A percentile compares a stretch with the other conserved stretches of the same genome.
These are phyloP conservation scores for Teratosphaeria nubilosa DNA, from an alignment of 2,329 filamentous ascomycete species.

Conservation along the genomic window DNA sequence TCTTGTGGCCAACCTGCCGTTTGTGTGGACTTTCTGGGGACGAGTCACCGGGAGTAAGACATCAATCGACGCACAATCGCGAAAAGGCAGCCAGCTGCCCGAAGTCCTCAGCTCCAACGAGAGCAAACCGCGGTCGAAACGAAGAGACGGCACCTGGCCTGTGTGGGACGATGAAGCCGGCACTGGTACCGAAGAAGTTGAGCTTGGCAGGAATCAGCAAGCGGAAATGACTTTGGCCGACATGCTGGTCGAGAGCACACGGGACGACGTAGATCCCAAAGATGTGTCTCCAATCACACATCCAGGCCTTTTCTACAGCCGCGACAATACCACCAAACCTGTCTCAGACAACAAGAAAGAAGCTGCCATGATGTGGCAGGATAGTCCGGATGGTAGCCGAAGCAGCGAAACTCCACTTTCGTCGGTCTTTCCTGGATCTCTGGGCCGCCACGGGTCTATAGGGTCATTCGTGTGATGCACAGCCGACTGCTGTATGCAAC, in stretches of 20 bases:
- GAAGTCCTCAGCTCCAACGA: neutral
- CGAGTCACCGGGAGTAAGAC: slow-evolving; percentile 24
- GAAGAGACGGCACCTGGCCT: neutral
- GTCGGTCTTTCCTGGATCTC: slow-evolving; percentile 2
- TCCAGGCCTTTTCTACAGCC: slow-evolving; percentile 10
- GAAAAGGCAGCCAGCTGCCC: neutral
- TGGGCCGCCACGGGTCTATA: slow-evolving; percentile 3
- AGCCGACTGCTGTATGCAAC: neutral
- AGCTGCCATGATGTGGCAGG: slow-evolving; percentile 1
- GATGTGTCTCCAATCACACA: slow-evolving; percentile 9
- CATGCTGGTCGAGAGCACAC: slow-evolving; percentile 7
- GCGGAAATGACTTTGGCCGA: slow-evolving; percentile 9
- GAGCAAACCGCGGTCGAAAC: slow-evolving; percentile 3
- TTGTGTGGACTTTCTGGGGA: slow-evolving; percentile 49
- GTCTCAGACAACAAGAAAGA: slow-evolving; percentile 1
- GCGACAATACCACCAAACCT: slow-evolving; percentile 1
- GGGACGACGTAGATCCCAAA: slow-evolving; percentile 1
- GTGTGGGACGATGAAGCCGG: neutral
- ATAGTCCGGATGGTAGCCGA: neutral
- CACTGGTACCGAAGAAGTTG: neutral
- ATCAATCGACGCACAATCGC: slow-evolving; percentile 1
- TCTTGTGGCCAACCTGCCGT: slow-evolving; percentile 51
- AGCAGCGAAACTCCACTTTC: slow-evolving; percentile 4
- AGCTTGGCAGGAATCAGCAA: slow-evolving; percentile 1
- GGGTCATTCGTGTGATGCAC: slow-evolving; percentile 7